Evolutionary conservation across 257 asterid species (phyloP), one percentile per base, ranked within the genome.

Genomic region (Asclepias syriaca): DNA sequence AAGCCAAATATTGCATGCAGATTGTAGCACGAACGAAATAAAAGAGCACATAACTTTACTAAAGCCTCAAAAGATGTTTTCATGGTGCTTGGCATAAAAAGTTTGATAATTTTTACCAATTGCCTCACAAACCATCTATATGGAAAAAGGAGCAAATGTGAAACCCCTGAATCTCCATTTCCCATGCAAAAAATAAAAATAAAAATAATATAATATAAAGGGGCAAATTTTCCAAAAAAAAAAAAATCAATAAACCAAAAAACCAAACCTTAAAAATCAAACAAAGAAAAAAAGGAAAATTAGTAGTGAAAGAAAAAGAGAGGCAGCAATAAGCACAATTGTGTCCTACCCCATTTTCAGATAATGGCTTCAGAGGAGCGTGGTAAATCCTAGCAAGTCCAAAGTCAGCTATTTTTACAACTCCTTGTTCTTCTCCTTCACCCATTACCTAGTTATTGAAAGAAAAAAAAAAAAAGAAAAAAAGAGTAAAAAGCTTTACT

Each of bases 341-440:
- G 65, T 71, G 45, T 70, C 88, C 79, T 78, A 91, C 99, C 90
- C 99, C 99, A 84, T 94, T 94, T 68, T 94, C 97, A 58, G 89
- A 75, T 64, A 94, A 84, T 74, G 97, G 87, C 84, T 88, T 91
- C 50, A 94, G 75, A 68, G 99, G 97, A 81, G 97, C 96, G 81
- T 89, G 97, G 76, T 89, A 94, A 74, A 94, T 87, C 87, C 97
- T 88, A 50, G 99, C 99, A 72, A 94, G 99, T 73, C 99, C 99
- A 74, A 94, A 94, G 83, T 94, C 99, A 79, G 97, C 97, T 75
- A 94, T 87, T 85, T 94, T 94, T 55, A 94, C 86, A n/a, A 94
- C 85, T 77, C 99, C 99, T 43, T 94, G 99, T 72, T 94, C 99
- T 72, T 94, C 97, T 46, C 95, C 99, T 45, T 91, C 99, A 27